Evolutionary conservation across 768 basidiomycete species (phyloP).

Genomic region (Sarcodon aspratus): DNA sequence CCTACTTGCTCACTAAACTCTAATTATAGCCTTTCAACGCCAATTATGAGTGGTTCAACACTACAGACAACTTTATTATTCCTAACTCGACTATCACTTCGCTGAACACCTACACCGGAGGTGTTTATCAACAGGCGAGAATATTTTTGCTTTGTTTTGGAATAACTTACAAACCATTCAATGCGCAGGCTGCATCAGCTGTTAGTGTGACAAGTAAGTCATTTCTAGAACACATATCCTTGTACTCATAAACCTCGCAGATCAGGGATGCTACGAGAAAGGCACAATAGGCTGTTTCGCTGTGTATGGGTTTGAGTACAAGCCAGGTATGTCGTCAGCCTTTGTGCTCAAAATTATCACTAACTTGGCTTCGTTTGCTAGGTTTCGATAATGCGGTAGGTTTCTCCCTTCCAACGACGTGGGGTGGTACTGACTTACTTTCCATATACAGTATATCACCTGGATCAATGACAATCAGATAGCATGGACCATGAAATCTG

Average conservation of each 20-base stretch:
- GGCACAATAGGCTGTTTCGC: constrained; percentile 41
- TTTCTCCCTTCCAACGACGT: constrained; percentile 4
- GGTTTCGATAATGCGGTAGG: constrained; percentile 43
- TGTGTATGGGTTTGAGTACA: constrained; percentile 76
- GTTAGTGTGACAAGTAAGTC: constrained; percentile 23
- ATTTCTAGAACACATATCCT: not conserved
- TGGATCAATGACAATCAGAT: constrained; percentile 59
- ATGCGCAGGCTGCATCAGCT: constrained; percentile 6
- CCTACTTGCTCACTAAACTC: not conserved
- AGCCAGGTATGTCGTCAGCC: constrained; percentile 26
- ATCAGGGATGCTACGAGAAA: constrained; percentile 59
- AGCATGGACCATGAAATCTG: constrained; percentile 60
- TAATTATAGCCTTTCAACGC: constrained; percentile 59
- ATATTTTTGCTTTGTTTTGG: constrained; percentile 30
- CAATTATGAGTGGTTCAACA: constrained; percentile 60
- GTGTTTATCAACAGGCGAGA: constrained; percentile 70
- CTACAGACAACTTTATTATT: constrained; percentile 45
- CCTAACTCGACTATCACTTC: constrained; percentile 34
- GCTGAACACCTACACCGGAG: constrained; percentile 64
- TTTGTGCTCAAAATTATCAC: no score
- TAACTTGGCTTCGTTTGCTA: no score
- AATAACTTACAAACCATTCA: not conserved
- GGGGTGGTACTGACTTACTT: not conserved
- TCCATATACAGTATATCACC: constrained; percentile 47
- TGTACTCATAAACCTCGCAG: constrained; percentile 17